phyloP scores from a whole-genome alignment of 257 asterid species.

The Jaltomata sinuosa region DNA sequence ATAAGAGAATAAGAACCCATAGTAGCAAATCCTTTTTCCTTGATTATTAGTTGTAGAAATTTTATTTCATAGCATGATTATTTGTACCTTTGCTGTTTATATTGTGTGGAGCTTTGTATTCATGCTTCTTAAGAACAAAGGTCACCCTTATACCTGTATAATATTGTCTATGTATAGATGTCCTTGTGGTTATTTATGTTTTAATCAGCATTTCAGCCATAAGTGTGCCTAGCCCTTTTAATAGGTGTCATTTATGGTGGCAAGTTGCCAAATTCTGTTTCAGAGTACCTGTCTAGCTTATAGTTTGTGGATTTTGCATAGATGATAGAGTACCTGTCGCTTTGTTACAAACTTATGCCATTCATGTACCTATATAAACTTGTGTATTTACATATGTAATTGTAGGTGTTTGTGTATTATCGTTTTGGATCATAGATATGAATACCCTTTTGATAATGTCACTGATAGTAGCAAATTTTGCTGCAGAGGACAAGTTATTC shows the following conservation, averaged over 20 bases:
- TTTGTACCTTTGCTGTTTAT: background rate
- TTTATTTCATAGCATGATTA: background rate
- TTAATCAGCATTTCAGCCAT: background rate
- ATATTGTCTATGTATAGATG: background rate
- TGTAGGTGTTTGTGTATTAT: background rate
- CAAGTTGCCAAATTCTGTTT: background rate
- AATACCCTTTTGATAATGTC: background rate
- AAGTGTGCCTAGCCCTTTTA: background rate
- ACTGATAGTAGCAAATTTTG: constrained; percentile 3
- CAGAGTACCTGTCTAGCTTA: background rate
- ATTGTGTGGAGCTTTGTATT: background rate
- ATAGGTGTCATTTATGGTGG: background rate
- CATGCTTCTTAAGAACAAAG: background rate
- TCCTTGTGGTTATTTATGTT: background rate
- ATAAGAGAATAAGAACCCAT: background rate
- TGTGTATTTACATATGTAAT: background rate
- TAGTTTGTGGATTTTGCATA: background rate
- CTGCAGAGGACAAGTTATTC: constrained; percentile 30
- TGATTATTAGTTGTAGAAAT: background rate
- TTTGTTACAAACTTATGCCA: background rate
- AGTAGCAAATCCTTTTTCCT: background rate
- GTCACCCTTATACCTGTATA: background rate
- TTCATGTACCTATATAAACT: background rate
- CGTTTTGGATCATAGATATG: background rate
- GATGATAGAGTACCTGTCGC: background rate